Base-by-base conservation (phyloP, 1,139 yeast species). In the Taphrina pruni region DNA sequence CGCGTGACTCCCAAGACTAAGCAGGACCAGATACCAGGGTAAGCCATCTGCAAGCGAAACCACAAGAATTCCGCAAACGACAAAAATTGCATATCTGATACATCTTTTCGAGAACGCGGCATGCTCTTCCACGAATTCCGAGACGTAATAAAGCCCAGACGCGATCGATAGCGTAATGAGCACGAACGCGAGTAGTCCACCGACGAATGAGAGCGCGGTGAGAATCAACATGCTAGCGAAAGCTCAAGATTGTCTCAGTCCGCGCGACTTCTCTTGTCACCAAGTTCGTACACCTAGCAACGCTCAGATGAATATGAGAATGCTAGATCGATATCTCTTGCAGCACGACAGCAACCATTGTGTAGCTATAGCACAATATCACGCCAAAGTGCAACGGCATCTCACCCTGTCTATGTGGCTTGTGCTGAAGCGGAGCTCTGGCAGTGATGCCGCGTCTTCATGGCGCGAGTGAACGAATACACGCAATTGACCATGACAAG, bases 61-160 rank as follows among this genome's bases (percentile, higher is more conserved):
- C 48, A 89, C 80, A 67, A 87, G 85, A 0, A 84, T 74, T 0
- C 73, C 83, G 32, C 88, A 84, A 41, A 90, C 85, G 1, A 80
- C 81, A 76, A 86, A 86, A 45, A 92, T 91, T 68, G 86, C 77
- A 72, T 86, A 82, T 66, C 82, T 83, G 55, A 95, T 81, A 71
- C 91, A 82, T 70, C 90, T 79, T 75, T 86, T 89, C 21, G 99
- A 89, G 66, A 93, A 87, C 71, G 89, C 95, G 0, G 96, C 85
- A 77, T 94, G 95, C 76, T 93, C 98, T 77, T 94, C 99, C 17
- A 94, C 96, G 57, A 92, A 81, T 77, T 94, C 99, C 12, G 97
- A 90, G 51, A 94, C 82, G 75, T 91, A 92, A 80, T 93, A 94
- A 52, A 94, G 82, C 0, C 97, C 98, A 2, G 97, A 90, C 0